Conservation (phyloP, 148 eudicot species). For the Spergularia marina region DNA sequence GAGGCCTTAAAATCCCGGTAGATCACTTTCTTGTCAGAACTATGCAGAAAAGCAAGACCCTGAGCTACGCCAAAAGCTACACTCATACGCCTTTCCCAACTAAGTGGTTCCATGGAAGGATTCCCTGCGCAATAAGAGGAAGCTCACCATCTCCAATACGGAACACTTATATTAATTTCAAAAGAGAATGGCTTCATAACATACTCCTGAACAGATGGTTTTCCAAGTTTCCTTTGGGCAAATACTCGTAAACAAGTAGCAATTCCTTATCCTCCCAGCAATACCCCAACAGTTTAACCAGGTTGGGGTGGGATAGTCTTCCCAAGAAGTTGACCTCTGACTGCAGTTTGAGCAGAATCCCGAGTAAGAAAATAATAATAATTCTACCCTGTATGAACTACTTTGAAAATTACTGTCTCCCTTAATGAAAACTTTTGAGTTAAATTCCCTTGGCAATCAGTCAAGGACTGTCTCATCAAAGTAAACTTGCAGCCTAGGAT, state of each 20-base stretch:
- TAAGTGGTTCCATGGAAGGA: constrained; percentile 38
- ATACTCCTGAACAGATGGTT: constrained; percentile 62
- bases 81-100: constrained; percentile 54
- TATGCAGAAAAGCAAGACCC: constrained; percentile 57
- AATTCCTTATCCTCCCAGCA: constrained; percentile 57
- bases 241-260: constrained; percentile 55
- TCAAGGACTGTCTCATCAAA: too few relatives aligned
- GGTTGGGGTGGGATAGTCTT: constrained; percentile 52
- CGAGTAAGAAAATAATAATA: too few relatives aligned
- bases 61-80: constrained; percentile 61
- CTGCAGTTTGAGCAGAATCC: constrained; percentile 31
- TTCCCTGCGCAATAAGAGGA: constrained; percentile 31
- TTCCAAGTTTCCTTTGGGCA: constrained; percentile 62
- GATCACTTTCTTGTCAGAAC: constrained; percentile 44
- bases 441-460: too few relatives aligned
- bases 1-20: constrained; percentile 67
- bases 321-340: constrained; percentile 63
- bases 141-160: not conserved
- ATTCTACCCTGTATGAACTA: too few relatives aligned
- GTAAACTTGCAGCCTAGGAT: too few relatives aligned
- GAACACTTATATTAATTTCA: not conserved
- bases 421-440: too few relatives aligned
- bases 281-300: constrained; percentile 58
- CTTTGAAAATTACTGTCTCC: too few relatives aligned
- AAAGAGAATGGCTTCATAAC: constrained; percentile 10